These are phyloP conservation scores for Calonectria fujianensis DNA, from an alignment of 2,329 filamentous ascomycete genomes.

Conservation along the genomic window DNA sequence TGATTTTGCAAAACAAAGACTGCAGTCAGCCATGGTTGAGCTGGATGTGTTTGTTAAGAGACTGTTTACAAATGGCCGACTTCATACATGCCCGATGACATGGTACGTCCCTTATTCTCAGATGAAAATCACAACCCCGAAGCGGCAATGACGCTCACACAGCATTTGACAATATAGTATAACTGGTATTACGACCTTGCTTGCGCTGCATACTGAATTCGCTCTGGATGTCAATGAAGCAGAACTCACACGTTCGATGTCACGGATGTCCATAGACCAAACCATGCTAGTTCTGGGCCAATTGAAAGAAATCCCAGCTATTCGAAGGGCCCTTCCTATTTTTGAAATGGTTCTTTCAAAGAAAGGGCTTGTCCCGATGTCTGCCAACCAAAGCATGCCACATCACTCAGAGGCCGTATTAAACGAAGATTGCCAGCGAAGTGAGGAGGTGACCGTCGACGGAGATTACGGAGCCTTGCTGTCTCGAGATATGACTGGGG, in stretches of 20 bases:
- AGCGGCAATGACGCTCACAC: not conserved
- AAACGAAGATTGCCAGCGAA: not conserved
- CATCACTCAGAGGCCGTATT: not conserved
- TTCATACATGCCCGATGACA: slow-evolving; percentile 28
- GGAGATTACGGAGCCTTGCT: not conserved
- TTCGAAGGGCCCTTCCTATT: slow-evolving; percentile 27
- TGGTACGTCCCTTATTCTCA: slow-evolving; percentile 36
- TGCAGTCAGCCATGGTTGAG: slow-evolving; percentile 38
- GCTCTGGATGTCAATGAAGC: slow-evolving; percentile 35
- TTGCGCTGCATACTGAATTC: slow-evolving; percentile 37
- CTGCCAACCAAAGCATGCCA: not conserved
- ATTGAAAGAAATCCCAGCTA: slow-evolving; percentile 24
- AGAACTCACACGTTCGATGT: slow-evolving; percentile 33
- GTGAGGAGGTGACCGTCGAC: too few relatives aligned
- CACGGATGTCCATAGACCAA: slow-evolving; percentile 34
- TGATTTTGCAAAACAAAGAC: slow-evolving; percentile 42
- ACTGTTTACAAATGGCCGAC: slow-evolving; percentile 21
- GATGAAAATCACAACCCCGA: not conserved
- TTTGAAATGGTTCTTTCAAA: slow-evolving; percentile 39
- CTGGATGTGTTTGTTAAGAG: slow-evolving; percentile 41
- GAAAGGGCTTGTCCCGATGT: slow-evolving; percentile 3
- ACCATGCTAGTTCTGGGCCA: slow-evolving; percentile 34
- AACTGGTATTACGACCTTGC: slow-evolving; percentile 31
- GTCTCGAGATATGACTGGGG: not conserved
- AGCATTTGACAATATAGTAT: slow-evolving; percentile 1